A percentile compares a stretch with the other conserved stretches of the same genome.
phyloP scores from a whole-genome alignment of 1,284 basidiomycete genomes.

The Phylloboletellus chloephorus region DNA sequence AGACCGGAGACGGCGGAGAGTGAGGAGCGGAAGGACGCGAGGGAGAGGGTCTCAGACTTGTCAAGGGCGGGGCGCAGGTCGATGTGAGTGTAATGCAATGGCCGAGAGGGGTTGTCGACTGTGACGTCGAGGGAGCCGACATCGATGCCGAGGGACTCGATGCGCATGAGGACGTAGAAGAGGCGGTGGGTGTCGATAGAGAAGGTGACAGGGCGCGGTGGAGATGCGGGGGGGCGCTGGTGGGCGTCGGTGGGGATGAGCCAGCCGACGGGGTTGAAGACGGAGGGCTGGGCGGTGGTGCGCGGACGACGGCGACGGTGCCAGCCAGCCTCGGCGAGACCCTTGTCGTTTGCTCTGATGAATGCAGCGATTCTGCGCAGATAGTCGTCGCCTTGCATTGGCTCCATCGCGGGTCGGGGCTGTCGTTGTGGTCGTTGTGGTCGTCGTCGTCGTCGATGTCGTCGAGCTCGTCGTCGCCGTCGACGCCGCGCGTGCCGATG shows the following conservation, averaged over 20 bases:
- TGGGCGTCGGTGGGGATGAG: conserved; percentile 37
- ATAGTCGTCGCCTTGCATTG: conserved; percentile 68
- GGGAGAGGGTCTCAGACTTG: conserved; percentile 71
- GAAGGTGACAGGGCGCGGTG: conserved; percentile 56
- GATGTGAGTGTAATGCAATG: conserved; percentile 68
- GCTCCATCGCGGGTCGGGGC: conserved; percentile 46
- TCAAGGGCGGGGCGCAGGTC: conserved; percentile 42
- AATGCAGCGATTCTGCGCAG: conserved; percentile 61
- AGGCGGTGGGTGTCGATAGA: conserved; percentile 77
- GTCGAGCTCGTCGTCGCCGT: conserved; percentile 4
- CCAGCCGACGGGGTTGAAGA: conserved; percentile 63
- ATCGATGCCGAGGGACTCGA: conserved; percentile 71
- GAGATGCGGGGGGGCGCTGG: conserved; percentile 26
- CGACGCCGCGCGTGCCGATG: conserved; percentile 15
- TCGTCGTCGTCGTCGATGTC: conserved; percentile 9
- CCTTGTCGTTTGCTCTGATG: conserved; percentile 64
- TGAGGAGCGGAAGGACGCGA: conserved; percentile 75
- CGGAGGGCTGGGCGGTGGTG: conserved; percentile 35
- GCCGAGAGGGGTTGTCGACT: conserved; percentile 64
- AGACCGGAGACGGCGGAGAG: conserved; percentile 72
- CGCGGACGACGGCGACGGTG: conserved; percentile 47
- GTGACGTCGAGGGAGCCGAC: conserved; percentile 80
- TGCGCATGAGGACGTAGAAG: conserved; percentile 82
- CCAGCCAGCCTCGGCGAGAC: conserved; percentile 59
- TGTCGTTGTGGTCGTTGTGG: conserved; percentile 15